These are phyloP conservation scores for Berkeleyomyces rouxiae DNA, from an alignment of 2,329 filamentous ascomycete species.

Conservation along the genomic window DNA sequence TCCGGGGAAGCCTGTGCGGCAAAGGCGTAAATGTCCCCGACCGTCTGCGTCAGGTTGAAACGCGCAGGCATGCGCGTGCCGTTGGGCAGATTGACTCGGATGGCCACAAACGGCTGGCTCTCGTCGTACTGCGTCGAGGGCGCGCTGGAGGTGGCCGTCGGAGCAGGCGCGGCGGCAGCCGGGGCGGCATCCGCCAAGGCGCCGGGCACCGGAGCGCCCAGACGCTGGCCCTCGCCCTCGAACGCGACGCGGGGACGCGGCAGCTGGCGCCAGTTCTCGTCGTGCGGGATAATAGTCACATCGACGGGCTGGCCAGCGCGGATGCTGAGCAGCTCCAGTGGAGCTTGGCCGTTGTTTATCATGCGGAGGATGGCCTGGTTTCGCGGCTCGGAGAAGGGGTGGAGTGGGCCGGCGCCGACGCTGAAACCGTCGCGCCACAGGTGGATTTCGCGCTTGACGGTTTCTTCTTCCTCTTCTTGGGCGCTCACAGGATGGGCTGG, in stretches of 20 bases:
- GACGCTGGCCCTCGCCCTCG: slow-evolving; percentile 49
- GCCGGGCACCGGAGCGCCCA: slow-evolving; percentile 63
- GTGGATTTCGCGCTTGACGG: slow-evolving; percentile 43
- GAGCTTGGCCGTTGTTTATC: slow-evolving; percentile 62
- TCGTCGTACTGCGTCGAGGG: slow-evolving; percentile 34
- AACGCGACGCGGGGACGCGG: slow-evolving; percentile 68
- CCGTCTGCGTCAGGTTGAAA: slow-evolving; percentile 65
- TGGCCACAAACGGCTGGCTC: slow-evolving; percentile 48
- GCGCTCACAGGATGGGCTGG: slow-evolving; percentile 17
- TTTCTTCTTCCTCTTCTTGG: slow-evolving; percentile 29
- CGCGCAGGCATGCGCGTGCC: slow-evolving; percentile 61
- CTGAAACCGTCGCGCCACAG: slow-evolving; percentile 77
- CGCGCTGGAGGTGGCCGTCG: slow-evolving; percentile 16
- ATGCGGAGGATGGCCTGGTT: slow-evolving; percentile 57
- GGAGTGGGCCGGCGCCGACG: slow-evolving; percentile 63
- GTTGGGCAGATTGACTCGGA: slow-evolving; percentile 65
- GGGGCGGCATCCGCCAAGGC: slow-evolving; percentile 17
- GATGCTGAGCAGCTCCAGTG: slow-evolving; percentile 63
- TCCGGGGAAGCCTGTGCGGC: slow-evolving; percentile 44
- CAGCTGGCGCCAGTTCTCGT: slow-evolving; percentile 54
- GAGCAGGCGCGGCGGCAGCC: slow-evolving; percentile 1
- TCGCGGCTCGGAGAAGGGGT: slow-evolving; percentile 60
- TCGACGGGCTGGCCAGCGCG: slow-evolving; percentile 59
- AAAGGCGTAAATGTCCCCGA: slow-evolving; percentile 64
- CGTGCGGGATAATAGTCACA: slow-evolving; percentile 60